A percentile compares a stretch with the other conserved stretches of the same genome.
Conservation (phyloP, 768 basidiomycete species). For the Asterophora parasitica region DNA sequence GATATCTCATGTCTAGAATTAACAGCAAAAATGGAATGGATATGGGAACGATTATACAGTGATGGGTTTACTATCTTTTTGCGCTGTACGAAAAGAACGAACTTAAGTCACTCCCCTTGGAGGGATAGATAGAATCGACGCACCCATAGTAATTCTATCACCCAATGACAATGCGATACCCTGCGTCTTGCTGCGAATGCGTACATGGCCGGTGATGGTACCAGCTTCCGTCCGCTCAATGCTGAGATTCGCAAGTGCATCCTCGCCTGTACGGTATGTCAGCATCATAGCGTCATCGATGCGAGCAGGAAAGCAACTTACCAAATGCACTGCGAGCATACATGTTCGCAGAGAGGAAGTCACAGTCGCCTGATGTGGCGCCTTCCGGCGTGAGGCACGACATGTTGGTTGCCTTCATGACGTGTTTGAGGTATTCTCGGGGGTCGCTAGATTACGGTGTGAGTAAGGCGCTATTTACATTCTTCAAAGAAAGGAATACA, state of each 20-base stretch:
- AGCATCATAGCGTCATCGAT: neutral
- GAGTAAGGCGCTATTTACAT: slow-evolving; percentile 2
- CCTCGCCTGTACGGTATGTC: slow-evolving; percentile 60
- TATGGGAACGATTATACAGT: slow-evolving; percentile 23
- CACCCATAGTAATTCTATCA: slow-evolving; percentile 76
- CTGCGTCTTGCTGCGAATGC: slow-evolving; percentile 96
- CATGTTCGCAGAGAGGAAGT: slow-evolving; percentile 95
- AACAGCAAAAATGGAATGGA: slow-evolving; percentile 5
- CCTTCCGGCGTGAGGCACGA: slow-evolving; percentile 94
- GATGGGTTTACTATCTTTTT: slow-evolving; percentile 37
- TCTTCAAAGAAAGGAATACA: slow-evolving; percentile 27
- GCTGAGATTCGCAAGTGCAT: slow-evolving; percentile 91
- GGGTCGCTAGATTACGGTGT: slow-evolving; percentile 51
- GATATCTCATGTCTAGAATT: slow-evolving; percentile 5
- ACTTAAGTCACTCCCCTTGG: neutral
- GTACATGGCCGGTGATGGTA: slow-evolving; percentile 85
- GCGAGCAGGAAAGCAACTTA: slow-evolving; percentile 31
- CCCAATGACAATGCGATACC: slow-evolving; percentile 93
- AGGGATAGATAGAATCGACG: slow-evolving; percentile 11
- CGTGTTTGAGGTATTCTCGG: slow-evolving; percentile 85
- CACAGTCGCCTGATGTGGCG: slow-evolving; percentile 91
- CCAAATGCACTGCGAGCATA: slow-evolving; percentile 94
- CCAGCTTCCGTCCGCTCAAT: slow-evolving; percentile 84
- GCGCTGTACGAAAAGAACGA: slow-evolving; percentile 22
- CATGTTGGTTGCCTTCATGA: slow-evolving; percentile 98